Conservation (phyloP, 179 eudicot genomes). For the Spergularia azorica region DNA sequence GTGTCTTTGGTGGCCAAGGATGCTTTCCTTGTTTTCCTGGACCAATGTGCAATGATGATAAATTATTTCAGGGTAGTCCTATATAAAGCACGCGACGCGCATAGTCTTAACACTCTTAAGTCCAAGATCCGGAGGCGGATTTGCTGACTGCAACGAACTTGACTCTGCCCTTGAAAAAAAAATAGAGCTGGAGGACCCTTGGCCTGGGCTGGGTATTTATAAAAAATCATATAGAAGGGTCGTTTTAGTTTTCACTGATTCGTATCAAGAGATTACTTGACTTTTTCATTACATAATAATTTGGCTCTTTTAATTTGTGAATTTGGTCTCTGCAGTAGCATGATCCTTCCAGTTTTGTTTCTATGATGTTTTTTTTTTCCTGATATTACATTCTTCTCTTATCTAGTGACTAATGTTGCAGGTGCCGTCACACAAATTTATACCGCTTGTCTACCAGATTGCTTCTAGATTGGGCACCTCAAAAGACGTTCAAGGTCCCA, state of each 20-base stretch:
- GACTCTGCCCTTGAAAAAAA: too few species aligned
- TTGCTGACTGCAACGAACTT: too few species aligned
- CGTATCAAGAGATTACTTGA: neutral
- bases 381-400: conserved; percentile 10
- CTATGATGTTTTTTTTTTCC: conserved; percentile 7
- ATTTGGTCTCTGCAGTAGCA: conserved; percentile 8
- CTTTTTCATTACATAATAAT: neutral
- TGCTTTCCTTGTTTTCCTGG: neutral
- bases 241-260: neutral
- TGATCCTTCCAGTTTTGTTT: conserved; percentile 22
- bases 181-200: too few species aligned
- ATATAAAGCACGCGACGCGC: too few species aligned
- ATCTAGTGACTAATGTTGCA: conserved; percentile 31
- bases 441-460: conserved; percentile 95
- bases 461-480: conserved; percentile 93
- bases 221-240: neutral
- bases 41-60: neutral
- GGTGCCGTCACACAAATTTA: conserved; percentile 95
- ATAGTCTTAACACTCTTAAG: too few species aligned
- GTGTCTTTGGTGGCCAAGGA: neutral
- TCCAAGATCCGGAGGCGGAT: too few species aligned
- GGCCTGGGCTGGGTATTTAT: too few species aligned
- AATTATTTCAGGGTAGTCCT: neutral
- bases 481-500: conserved; percentile 69
- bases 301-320: conserved; percentile 18